Evolutionary conservation across 2,329 filamentous ascomycete species (phyloP), one percentile per base, ranked within the genome.

Genomic region (Aspergillus sp.): DNA sequence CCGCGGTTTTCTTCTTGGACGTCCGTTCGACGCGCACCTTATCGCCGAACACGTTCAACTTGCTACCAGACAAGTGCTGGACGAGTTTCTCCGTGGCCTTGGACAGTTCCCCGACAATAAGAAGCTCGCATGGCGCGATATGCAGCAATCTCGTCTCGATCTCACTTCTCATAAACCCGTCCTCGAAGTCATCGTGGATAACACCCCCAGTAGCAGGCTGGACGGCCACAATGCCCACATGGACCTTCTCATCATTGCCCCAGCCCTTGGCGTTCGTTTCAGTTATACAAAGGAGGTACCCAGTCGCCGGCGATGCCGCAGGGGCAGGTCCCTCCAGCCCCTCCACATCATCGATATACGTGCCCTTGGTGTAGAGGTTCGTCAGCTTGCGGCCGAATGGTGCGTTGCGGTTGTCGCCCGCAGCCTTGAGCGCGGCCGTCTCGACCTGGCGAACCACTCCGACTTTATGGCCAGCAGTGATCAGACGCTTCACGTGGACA

Each of bases 361-460:
- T 98, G 39, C 90, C 93, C 66, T 97, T 98, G 6, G 93, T 98
- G 69, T 98, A 98, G 5, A 98, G 76, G 61, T 94, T 96, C 10
- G 93, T 97, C 58, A 98, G 81, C 59, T 94, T 93, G 33, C 93
- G 82, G 34, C 88, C 80, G 58, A 98, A 98, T 0, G 93, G 90
- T 0, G 89, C 80, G 61, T 95, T 96, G 48, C 88, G 82, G 66
- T 97, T 98, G 63, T 95, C 89, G 40, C 93, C 91, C 1, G 82
- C 93, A 53, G 94, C 94, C 65, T 98, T 98, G 50, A 98, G 73
- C 0, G 93, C 93, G 2, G 93, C 93, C 0, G 93, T 98, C 68
- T 98, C 93, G 29, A 95, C 76, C 67, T 98, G 93, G 29, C 91
- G 79, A 7, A 98, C 91, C 3, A 98, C 86, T 12, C 93, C 93